Evolutionary conservation across 345 rosid species (phyloP), one percentile per base, ranked within the genome.

Genomic region (Leavenworthia alabamica): DNA sequence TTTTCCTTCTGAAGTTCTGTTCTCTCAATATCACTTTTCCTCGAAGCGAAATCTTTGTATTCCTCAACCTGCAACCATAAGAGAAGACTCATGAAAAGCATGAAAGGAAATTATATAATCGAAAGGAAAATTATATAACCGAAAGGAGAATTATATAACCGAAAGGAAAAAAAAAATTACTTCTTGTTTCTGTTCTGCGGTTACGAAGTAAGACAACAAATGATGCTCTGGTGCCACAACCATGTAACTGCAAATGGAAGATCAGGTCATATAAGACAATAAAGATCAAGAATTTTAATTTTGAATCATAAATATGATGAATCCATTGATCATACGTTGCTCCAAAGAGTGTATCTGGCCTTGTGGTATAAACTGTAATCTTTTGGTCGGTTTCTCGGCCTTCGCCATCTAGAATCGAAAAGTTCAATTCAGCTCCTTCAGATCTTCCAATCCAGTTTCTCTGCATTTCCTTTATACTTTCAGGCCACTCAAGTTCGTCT

Each of bases 1-100:
- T 92, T 92, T 41, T 92, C 96, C 79, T 89, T 86, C 71, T 86
- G 96, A 67, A 92, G 96, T 79, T 92, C 96, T 45, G 95, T 92
- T 70, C 96, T 85, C 81, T 92, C 95, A 20, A 92, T 90, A 26
- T 92, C 98, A 80, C 96, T 89, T 83, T 89, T 88, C 53, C 79
- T 74, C 1, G 77, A 86, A 19, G 98, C 88, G 26, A 85, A 35
- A 16, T 82, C 89, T 76, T 67, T 85, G 80, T 86, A 92, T 74
- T 86, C 86, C 61, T 89, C 89, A 70, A 92, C 96, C 96, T 92
- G 78, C 27, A 23, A 53, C 47, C 62, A 58, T 35, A 33, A 19
- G n/a, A 12, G 28, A 72, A 36, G 23, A 64, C 39, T 51, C 48
- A 51, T 44, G 41, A 50, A 48, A 5, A 5, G 32, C 28, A 42